Conservation (phyloP, 495 filamentous ascomycete species). For the Penicillium taxi region DNA sequence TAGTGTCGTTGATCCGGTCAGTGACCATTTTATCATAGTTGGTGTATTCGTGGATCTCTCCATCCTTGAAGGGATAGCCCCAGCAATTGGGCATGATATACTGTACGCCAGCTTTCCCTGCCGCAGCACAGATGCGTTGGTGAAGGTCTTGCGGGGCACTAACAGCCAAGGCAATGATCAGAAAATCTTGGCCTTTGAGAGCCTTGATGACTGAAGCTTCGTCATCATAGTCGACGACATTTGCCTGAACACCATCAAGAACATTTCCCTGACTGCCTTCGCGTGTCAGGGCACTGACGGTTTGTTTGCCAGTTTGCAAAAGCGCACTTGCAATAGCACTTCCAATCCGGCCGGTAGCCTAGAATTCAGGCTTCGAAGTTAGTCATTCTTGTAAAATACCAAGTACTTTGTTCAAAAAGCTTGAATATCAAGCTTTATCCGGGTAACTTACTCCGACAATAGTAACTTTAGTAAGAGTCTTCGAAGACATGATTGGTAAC, state of each 20-base stretch:
- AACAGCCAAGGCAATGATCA: constrained; percentile 50
- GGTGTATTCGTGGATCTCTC: constrained; percentile 17
- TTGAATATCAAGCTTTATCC: too few species aligned
- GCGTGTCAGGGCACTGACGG: constrained; percentile 47
- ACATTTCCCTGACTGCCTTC: constrained; percentile 29
- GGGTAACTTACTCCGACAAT: constrained; percentile 13
- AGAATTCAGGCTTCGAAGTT: not conserved
- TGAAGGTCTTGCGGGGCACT: constrained; percentile 36
- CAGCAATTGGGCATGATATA: constrained; percentile 59
- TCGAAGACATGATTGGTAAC: constrained; percentile 10
- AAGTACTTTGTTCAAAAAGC: too few species aligned
- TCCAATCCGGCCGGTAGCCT: constrained; percentile 55
- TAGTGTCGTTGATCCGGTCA: constrained; percentile 22
- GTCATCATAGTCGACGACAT: constrained; percentile 44
- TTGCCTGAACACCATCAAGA: constrained; percentile 35
- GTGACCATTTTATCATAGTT: not conserved
- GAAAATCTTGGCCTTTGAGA: constrained; percentile 44
- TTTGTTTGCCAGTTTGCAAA: constrained; percentile 41
- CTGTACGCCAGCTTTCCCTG: constrained; percentile 50
- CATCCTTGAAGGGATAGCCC: constrained; percentile 26
- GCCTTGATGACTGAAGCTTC: constrained; percentile 35
- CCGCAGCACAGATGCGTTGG: constrained; percentile 46
- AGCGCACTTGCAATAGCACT: constrained; percentile 44
- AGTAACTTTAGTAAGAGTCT: constrained; percentile 8
- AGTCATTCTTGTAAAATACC: not conserved